Base-by-base conservation (phyloP, 331 rosid species). In the Prunus yedoensis region DNA sequence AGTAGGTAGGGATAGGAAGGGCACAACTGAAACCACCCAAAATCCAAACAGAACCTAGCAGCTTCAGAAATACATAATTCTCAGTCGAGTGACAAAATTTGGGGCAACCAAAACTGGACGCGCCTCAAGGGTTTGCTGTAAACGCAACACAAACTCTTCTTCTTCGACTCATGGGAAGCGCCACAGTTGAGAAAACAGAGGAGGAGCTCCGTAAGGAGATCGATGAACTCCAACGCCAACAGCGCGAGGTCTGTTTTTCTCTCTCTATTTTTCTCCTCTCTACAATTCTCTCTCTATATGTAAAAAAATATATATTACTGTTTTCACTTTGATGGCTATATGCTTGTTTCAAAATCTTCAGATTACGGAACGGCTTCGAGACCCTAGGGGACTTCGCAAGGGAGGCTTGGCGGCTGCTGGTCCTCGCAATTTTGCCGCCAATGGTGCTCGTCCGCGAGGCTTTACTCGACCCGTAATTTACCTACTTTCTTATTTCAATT, bases 161-260 rank as follows among this genome's bases (percentile, higher is more conserved):
- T 81, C 49, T 7, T 76, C 18, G 80, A 73, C 8, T 84, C 83
- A 90, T 87, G 94, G 92, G 85, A 20, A 89, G 83, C 83, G 80
- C 94, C 3, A 80, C 84, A 47, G 82, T 81, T 70, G 97, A 84
- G 83, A 95, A 95, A 86, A 84, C 94, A 21, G 98, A 92, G 84
- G 87, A 83, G 17, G 92, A 88, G 45, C 96, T 95, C n/a, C 94
- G 99, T 46, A 87, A 76, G 76, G 99, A 95, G 91, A 95, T 95
- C 90, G 93, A 90, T 59, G 99, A 95, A 74, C 98, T 95, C 79
- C 96, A 89, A 54, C 96, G 94, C 13, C 99, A 95, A 77, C 98
- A 95, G 57, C 96, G 97, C 83, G 96, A 95, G 99, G 99, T 91
- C 28, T 17, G 15, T 13, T 30, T 73, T 18, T 58, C 64, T 69